These are phyloP conservation scores for Verticillium nubilum DNA, from an alignment of 2,329 filamentous ascomycete genomes.

Conservation along the genomic window DNA sequence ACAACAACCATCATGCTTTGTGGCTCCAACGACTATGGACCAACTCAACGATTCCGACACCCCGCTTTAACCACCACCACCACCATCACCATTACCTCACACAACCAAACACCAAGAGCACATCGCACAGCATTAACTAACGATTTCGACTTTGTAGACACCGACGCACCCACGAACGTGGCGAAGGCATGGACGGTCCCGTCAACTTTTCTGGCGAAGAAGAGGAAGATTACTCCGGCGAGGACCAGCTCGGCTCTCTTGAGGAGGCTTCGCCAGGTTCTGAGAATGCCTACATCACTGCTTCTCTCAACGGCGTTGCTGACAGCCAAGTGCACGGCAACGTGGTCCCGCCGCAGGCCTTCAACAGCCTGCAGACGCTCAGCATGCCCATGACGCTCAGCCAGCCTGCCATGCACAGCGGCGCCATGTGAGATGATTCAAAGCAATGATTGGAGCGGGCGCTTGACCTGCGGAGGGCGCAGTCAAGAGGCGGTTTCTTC, in stretches of 20 bases:
- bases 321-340: constrained; percentile 15
- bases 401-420: constrained; percentile 42
- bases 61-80: constrained; percentile 25
- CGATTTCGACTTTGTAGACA: constrained; percentile 60
- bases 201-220: constrained; percentile 74
- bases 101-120: constrained; percentile 13
- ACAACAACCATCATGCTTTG: not conserved
- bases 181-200: constrained; percentile 52
- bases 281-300: constrained; percentile 55
- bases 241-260: constrained; percentile 75
- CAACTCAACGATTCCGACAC: constrained; percentile 18
- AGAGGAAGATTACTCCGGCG: constrained; percentile 75
- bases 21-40: constrained; percentile 13
- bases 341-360: constrained; percentile 26
- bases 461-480: not conserved
- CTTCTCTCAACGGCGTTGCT: constrained; percentile 42
- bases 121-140: constrained; percentile 25
- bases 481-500: not conserved
- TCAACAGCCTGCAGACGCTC: constrained; percentile 55
- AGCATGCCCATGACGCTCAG: constrained; percentile 62
- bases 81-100: constrained; percentile 26
- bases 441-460: not conserved
- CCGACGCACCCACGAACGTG: constrained; percentile 68
- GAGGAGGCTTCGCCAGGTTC: constrained; percentile 74
- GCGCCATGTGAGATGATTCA: constrained; percentile 32